Base-by-base conservation (phyloP, 345 rosid species). In the Syzygium aromaticum region DNA sequence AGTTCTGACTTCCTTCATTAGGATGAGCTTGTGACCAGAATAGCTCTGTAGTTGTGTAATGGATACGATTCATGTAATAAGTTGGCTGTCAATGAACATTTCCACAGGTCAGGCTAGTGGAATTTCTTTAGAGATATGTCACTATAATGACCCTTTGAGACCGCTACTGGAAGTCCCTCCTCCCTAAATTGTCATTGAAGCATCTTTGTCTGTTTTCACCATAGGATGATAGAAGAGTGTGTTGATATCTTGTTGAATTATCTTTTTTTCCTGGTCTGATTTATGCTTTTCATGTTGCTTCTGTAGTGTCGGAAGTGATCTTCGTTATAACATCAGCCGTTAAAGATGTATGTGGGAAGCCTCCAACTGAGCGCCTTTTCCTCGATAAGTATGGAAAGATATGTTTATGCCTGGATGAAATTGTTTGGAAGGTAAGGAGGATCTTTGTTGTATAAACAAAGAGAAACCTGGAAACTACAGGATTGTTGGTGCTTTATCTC, bases 311-410 rank as follows among this genome's bases (percentile, higher is more conserved):
- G 54, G 99, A 98, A 93, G 96, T 94, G 86, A 95, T 98, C 88
- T 96, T 93, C 84, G 95, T 95, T 86, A 94, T 98, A 73, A 96
- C 98, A 7, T 93, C 97, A 51, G 94, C 98, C 59, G 94, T 98
- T 54, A 98, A 96, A 92, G 99, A 98, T 86, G 94, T 94, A 52
- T 98, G 99, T 56, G 98, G 98, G 91, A 98, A 98, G 91, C 95
- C 95, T 84, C 99, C 99, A 33, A 95, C 99, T 2, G 98, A 96
- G 91, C 94, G 99, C 46, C 92, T 96, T 89, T 98, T 96, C 92
- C 92, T 98, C 73, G 99, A 98, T 88, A 96, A 98, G 90, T 98
- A 98, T 8, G 99, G 99, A 87, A 95, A 89, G 93, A 98, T 98
- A 89, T 98, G 98, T 90, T 87, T 98, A 91, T 93, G 98, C 88